Evolutionary conservation across 345 rosid species (phyloP).

Genomic region (Streptanthus diversifolius): DNA sequence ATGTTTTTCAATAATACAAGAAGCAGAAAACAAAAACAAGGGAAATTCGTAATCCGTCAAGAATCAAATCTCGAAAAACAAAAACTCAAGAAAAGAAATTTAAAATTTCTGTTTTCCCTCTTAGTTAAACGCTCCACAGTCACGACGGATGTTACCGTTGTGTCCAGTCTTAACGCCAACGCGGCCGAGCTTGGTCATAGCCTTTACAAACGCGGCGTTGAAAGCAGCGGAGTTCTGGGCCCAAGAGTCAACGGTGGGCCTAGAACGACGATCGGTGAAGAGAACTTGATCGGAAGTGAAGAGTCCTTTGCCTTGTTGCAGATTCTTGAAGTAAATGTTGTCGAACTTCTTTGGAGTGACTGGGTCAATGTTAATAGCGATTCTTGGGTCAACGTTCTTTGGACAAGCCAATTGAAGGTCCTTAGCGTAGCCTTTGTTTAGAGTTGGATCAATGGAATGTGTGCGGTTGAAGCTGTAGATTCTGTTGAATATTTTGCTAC

Average conservation of each 20-base stretch:
- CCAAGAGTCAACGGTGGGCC: slow-evolving; percentile 59
- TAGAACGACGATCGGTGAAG: slow-evolving; percentile 55
- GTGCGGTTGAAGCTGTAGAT: slow-evolving; percentile 54
- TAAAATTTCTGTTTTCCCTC: too few relatives aligned
- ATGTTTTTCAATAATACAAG: slow-evolving; percentile 4
- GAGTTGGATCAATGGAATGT: slow-evolving; percentile 56
- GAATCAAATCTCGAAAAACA: slow-evolving; percentile 13
- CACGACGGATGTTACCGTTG: slow-evolving; percentile 59
- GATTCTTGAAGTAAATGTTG: slow-evolving; percentile 65
- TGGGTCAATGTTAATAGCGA: slow-evolving; percentile 83
- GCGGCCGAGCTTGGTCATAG: slow-evolving; percentile 75
- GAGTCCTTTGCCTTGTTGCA: slow-evolving; percentile 60
- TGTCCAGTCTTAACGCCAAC: slow-evolving; percentile 60
- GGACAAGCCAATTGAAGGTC: slow-evolving; percentile 69
- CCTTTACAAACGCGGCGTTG: slow-evolving; percentile 47
- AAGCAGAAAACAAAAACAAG: not conserved
- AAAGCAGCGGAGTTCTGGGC: slow-evolving; percentile 44
- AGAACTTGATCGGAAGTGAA: slow-evolving; percentile 83
- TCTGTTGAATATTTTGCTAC: slow-evolving; percentile 49
- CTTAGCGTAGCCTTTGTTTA: slow-evolving; percentile 50
- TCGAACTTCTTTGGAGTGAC: slow-evolving; percentile 58
- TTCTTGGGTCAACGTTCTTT: slow-evolving; percentile 53
- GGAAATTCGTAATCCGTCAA: not conserved
- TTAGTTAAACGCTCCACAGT: slow-evolving; percentile 52
- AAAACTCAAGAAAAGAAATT: not conserved